phyloP scores from a whole-genome alignment of 2,329 filamentous ascomycete genomes.

The Talaromyces verruculosus region DNA sequence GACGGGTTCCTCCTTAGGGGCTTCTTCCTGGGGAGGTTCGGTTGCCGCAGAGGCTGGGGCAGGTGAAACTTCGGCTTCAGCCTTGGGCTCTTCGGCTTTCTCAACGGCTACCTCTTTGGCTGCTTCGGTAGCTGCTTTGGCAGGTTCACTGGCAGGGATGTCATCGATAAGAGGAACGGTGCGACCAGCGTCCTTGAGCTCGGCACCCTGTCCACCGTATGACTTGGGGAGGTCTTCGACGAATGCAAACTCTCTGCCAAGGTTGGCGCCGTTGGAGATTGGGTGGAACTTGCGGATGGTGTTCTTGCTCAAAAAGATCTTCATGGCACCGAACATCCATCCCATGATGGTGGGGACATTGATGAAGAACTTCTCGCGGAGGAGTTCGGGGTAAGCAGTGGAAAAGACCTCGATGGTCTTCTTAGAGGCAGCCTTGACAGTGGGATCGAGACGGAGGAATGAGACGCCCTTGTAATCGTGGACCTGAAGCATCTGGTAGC shows the following conservation, averaged over 20 bases:
- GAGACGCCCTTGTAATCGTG: constrained; percentile 89
- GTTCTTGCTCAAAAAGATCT: constrained; percentile 70
- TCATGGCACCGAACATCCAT: constrained; percentile 75
- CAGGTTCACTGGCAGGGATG: constrained; percentile 22
- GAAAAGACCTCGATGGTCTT: constrained; percentile 81
- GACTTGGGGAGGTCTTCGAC: constrained; percentile 66
- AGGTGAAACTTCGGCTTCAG: not conserved
- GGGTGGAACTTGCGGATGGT: constrained; percentile 79
- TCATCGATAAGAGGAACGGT: constrained; percentile 35
- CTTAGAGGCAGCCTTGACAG: constrained; percentile 71
- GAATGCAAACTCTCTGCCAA: constrained; percentile 63
- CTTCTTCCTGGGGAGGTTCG: constrained; percentile 25
- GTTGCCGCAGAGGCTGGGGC: not conserved
- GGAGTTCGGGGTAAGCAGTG: constrained; percentile 82
- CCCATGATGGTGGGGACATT: constrained; percentile 91
- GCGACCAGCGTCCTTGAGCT: constrained; percentile 45
- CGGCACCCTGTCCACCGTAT: constrained; percentile 72
- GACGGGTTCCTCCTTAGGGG: constrained; percentile 18
- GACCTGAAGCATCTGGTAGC: constrained; percentile 87
- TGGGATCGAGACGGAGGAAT: constrained; percentile 78
- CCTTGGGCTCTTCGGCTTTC: constrained; percentile 21
- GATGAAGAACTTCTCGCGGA: constrained; percentile 92
- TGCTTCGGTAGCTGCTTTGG: constrained; percentile 12
- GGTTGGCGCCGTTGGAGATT: constrained; percentile 68
- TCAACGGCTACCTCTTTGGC: constrained; percentile 21